Conservation (phyloP, 441 rosid species). For the Rhodomyrtus psidioides region DNA sequence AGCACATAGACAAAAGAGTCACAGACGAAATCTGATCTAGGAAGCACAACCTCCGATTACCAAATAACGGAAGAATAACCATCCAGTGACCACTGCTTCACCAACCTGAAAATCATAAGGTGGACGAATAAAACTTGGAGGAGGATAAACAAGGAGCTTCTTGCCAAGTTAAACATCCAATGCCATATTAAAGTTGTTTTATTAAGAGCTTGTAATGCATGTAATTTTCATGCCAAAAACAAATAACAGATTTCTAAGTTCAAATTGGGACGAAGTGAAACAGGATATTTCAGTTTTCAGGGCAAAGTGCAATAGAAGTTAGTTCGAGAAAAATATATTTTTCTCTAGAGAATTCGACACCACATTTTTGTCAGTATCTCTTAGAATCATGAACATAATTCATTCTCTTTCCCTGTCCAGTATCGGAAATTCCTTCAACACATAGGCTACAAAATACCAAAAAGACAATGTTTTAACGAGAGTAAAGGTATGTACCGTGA, state of each 20-base stretch:
- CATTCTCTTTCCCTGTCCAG: neutral
- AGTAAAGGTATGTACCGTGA: neutral
- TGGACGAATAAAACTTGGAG: neutral
- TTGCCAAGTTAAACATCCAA: neutral
- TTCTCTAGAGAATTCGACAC: neutral
- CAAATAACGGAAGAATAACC: slow-evolving; percentile 97
- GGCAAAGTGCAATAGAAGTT: neutral
- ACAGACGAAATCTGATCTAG: neutral
- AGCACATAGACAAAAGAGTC: neutral
- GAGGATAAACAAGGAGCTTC: neutral
- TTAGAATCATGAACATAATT: neutral
- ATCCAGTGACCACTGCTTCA: slow-evolving; percentile 96
- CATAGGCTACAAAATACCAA: neutral
- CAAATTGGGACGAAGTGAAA: neutral
- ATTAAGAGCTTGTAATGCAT: neutral
- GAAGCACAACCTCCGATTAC: slow-evolving; percentile 83
- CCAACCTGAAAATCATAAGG: slow-evolving; percentile 54
- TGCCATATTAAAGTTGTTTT: neutral
- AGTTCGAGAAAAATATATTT: neutral
- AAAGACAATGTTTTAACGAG: neutral
- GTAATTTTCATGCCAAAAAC: neutral
- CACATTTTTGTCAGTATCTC: neutral
- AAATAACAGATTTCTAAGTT: neutral
- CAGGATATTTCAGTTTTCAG: neutral
- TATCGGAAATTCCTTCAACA: neutral